Percentiles rank a stretch among this genome's conserved stretches.
phyloP scores from a whole-genome alignment of 164 flowering plant genomes.

The Dillenia suffruticosa region DNA sequence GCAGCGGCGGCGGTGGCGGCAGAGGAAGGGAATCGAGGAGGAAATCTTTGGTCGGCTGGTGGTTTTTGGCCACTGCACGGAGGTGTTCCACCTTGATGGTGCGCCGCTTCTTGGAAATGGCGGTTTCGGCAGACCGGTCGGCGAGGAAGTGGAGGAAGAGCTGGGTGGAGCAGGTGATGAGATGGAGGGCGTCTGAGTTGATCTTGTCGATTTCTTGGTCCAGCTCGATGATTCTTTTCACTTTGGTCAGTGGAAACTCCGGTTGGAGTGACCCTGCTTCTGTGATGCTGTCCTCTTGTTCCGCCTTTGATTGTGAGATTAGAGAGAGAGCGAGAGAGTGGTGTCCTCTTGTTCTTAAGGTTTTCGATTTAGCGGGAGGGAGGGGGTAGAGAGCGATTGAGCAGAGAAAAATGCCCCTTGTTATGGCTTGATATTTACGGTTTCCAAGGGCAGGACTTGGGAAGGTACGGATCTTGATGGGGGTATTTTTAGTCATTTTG shows the following conservation, averaged over 20 bases:
- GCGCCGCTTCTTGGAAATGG: constrained; percentile 68
- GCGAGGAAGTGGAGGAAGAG: constrained; percentile 76
- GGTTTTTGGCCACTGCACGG: constrained; percentile 55
- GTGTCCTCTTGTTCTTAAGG: neutral
- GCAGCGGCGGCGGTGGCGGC: constrained; percentile 31
- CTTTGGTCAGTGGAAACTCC: constrained; percentile 50
- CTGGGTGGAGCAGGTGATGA: constrained; percentile 56
- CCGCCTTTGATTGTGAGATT: constrained; percentile 19
- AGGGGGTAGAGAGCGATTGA: neutral
- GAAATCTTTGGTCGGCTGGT: constrained; percentile 74
- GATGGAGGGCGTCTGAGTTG: constrained; percentile 69
- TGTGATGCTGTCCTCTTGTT: constrained; percentile 14
- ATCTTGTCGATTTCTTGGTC: constrained; percentile 71
- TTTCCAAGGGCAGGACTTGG: no score
- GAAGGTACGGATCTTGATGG: no score
- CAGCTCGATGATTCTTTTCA: constrained; percentile 73
- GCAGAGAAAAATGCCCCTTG: no score
- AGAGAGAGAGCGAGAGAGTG: no score
- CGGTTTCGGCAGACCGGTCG: constrained; percentile 50
- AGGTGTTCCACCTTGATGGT: constrained; percentile 62
- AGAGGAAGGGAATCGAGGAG: constrained; percentile 77
- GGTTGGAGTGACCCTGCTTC: constrained; percentile 19
- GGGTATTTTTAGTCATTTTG: no score
- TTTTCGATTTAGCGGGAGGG: neutral
- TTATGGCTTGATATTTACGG: no score